These are phyloP conservation scores for Cicer chorassanicum DNA, from an alignment of 306 rosid genomes.

Conservation along the genomic window DNA sequence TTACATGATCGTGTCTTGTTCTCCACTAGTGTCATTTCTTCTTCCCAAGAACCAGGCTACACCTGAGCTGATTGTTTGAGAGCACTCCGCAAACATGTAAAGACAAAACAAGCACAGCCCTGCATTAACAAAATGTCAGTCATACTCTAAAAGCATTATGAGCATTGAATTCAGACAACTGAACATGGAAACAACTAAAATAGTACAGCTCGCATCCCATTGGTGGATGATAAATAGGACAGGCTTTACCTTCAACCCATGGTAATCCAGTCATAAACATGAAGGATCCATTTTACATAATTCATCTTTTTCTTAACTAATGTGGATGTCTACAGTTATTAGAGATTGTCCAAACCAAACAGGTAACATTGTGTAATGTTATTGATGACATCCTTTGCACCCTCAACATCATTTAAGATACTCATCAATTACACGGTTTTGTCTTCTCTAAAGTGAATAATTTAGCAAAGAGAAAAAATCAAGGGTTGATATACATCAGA, in stretches of 20 bases:
- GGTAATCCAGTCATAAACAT: constrained; percentile 25
- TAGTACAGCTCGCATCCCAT: background rate
- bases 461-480: background rate
- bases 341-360: constrained; percentile 6
- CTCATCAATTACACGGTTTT: background rate
- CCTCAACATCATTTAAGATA: constrained; percentile 16
- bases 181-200: constrained; percentile 32
- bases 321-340: background rate
- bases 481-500: background rate
- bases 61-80: constrained; percentile 55
- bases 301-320: background rate
- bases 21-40: constrained; percentile 55
- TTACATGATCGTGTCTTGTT: constrained; percentile 60
- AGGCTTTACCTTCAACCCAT: constrained; percentile 16
- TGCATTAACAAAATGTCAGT: constrained; percentile 44
- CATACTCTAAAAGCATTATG: background rate
- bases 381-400: constrained; percentile 11
- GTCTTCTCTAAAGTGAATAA: background rate
- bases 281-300: background rate
- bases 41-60: constrained; percentile 59
- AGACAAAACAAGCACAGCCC: constrained; percentile 91
- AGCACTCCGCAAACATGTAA: constrained; percentile 68
- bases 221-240: constrained; percentile 5
- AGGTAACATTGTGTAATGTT: background rate
- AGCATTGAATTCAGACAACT: constrained; percentile 15